Conservation (phyloP, 768 basidiomycete genomes). For the Artomyces pyxidatus region DNA sequence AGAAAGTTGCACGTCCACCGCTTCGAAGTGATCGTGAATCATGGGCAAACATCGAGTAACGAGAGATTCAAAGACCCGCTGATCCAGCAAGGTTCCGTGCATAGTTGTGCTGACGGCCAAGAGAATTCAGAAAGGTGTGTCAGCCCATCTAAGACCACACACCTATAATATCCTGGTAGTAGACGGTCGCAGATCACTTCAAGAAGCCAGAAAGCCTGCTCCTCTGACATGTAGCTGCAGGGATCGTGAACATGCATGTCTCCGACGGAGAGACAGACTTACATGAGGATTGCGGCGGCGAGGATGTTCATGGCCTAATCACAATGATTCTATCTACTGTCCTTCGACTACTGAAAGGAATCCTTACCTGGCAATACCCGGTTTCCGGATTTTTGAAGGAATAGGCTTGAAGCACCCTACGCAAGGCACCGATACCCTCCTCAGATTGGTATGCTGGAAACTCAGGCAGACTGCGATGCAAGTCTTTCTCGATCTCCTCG, state of each 20-base stretch:
- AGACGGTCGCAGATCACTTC: conserved; percentile 92
- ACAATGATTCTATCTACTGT: conserved; percentile 1
- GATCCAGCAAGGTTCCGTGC: conserved; percentile 98
- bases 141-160: conserved; percentile 18
- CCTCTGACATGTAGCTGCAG: conserved; percentile 95
- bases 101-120: conserved; percentile 69
- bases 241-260: conserved; percentile 1
- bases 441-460: conserved; percentile 93
- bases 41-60: conserved; percentile 86
- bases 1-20: conserved; percentile 91
- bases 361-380: conserved; percentile 83
- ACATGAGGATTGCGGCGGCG: conserved; percentile 93
- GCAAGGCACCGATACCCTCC: conserved; percentile 75
- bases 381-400: conserved; percentile 91
- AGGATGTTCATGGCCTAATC: conserved; percentile 93
- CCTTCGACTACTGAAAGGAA: not conserved
- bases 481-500: conserved; percentile 98
- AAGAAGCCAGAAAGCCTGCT: conserved; percentile 96
- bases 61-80: conserved; percentile 93
- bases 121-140: conserved; percentile 3
- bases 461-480: conserved; percentile 93
- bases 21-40: conserved; percentile 87
- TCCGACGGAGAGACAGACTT: conserved; percentile 18
- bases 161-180: conserved; percentile 97
- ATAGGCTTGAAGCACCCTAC: conserved; percentile 91